phyloP scores from a whole-genome alignment of 768 basidiomycete genomes.

The Suillus subalutaceus region DNA sequence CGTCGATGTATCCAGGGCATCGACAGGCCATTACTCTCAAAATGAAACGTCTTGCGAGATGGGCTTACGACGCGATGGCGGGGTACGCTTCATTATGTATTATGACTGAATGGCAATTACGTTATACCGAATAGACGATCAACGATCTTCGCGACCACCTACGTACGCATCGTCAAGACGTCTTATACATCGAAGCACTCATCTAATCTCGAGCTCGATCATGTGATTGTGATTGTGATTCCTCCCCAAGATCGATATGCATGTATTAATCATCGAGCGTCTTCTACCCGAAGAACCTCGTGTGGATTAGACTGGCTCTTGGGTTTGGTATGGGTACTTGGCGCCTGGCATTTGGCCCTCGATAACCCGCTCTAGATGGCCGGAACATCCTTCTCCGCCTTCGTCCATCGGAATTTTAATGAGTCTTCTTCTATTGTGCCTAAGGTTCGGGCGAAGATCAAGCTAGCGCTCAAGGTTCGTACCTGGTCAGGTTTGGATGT shows the following conservation, averaged over 20 bases:
- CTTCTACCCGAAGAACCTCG: background rate
- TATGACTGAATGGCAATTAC: background rate
- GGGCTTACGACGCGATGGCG: background rate
- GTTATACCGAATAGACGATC: background rate
- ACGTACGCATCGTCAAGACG: constrained; percentile 3
- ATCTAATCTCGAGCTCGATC: background rate
- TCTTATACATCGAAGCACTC: background rate
- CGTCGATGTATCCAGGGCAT: background rate
- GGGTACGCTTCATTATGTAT: background rate
- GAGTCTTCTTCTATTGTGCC: background rate
- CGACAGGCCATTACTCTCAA: background rate
- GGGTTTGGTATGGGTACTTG: background rate
- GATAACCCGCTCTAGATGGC: background rate
- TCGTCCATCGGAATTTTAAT: background rate
- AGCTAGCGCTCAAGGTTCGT: background rate
- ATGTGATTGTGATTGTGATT: background rate
- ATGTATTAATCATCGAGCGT: background rate
- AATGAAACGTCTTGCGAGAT: constrained; percentile 1
- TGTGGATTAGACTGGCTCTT: background rate
- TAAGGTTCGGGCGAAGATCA: background rate
- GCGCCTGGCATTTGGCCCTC: background rate
- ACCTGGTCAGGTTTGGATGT: background rate
- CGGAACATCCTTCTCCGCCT: background rate
- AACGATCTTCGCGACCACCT: background rate
- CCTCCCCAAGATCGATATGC: background rate